These are phyloP conservation scores for Actinomortierella wolfii DNA, from an alignment of 371 early-diverging fungal species.

Conservation along the genomic window DNA sequence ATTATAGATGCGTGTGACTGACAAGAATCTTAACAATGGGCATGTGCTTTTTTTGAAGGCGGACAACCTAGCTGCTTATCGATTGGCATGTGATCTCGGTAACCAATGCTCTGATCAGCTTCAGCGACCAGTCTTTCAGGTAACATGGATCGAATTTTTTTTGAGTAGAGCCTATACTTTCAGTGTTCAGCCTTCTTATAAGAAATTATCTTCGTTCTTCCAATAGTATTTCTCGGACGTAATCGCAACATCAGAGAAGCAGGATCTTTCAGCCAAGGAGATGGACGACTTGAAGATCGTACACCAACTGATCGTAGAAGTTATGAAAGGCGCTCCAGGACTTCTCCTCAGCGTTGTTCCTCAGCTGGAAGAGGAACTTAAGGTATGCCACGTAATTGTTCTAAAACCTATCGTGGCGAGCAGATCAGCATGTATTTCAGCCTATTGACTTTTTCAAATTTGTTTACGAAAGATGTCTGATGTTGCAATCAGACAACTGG, in stretches of 20 bases:
- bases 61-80: slow-evolving; percentile 72
- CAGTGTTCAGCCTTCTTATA: too few relatives aligned
- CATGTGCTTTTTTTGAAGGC: slow-evolving; percentile 59
- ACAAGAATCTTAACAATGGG: too few relatives aligned
- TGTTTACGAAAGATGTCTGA: slow-evolving; percentile 17
- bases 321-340: slow-evolving; percentile 75
- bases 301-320: slow-evolving; percentile 80
- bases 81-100: slow-evolving; percentile 85
- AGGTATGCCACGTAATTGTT: too few relatives aligned
- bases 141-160: slow-evolving; percentile 17
- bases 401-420: too few relatives aligned
- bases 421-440: too few relatives aligned
- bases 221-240: slow-evolving; percentile 60
- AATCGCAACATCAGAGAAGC: slow-evolving; percentile 44
- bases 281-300: slow-evolving; percentile 71
- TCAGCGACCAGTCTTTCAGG: slow-evolving; percentile 90
- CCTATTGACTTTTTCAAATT: not conserved
- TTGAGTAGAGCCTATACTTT: too few relatives aligned
- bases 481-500: slow-evolving; percentile 73
- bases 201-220: too few relatives aligned
- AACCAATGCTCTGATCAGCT: slow-evolving; percentile 74
- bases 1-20: not conserved
- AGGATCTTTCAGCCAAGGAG: slow-evolving; percentile 52
- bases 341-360: slow-evolving; percentile 90
- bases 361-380: slow-evolving; percentile 92